Evolutionary conservation across 208 protist species (phyloP), one percentile per base, ranked within the genome.

Genomic region (Crithidia thermophila): DNA sequence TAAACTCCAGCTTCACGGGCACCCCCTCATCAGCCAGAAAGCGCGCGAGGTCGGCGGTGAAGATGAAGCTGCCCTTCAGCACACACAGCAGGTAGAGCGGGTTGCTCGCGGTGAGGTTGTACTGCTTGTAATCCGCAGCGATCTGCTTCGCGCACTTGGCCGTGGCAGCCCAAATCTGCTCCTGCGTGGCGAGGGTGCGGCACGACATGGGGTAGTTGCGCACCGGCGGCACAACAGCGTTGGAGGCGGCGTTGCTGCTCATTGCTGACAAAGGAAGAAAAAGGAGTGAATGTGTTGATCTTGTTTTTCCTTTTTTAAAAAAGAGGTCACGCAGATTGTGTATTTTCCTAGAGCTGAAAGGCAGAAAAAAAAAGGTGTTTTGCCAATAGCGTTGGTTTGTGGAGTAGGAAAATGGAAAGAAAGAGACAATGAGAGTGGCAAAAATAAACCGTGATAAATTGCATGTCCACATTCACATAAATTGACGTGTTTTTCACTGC

Each of bases 51-150:
- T 97, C 92, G 5, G 88, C 85, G 1, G 87, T 84, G 73, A 97
- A 95, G 30, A 93, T 75, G 61, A 91, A 81, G 62, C 78, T 88
- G 28, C 92, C 92, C 67, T 95, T 97, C 43, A 97, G 66, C 21
- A 97, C 85, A 57, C 86, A 94, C 3, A 95, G 55, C 25, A 97
- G 70, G 21, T 95, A 73, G 18, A 95, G 84, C 3, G 87, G 85
- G 76, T 94, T 94, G 18, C 61, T 72, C 4, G 65, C 20, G 9
- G 25, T 71, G 16, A 91, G 61, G 27, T 71, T 72, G 42, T 55
- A 79, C 23, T 72, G 53, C 23, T 43, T 53, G 79, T 94, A 96
- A 75, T 94, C 88, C 11, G 66, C 47, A 0, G 87, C 91, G 40
- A 95, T 97, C 46, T 75, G 72, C 63, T 88, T 71, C 0, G 87